A percentile compares a stretch with the other conserved stretches of the same genome.
These are phyloP conservation scores for Candida cerambycidarum DNA, from an alignment of 805 yeast species.

Conservation along the genomic window DNA sequence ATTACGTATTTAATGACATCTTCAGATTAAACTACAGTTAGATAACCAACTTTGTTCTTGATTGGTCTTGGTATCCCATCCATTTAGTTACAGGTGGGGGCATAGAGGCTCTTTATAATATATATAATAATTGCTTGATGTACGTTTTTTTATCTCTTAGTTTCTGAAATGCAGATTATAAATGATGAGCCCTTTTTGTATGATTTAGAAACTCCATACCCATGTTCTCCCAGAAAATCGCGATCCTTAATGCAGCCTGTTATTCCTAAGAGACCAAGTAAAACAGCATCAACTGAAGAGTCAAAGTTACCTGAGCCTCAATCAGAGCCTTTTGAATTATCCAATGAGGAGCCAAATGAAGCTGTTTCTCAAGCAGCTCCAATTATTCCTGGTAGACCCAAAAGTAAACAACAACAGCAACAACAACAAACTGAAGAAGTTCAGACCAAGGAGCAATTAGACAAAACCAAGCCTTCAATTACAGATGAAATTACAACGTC, in stretches of 20 bases:
- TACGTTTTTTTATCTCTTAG: too few species aligned
- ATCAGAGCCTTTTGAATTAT: background rate
- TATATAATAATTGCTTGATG: constrained; percentile 2
- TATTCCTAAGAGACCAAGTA: constrained; percentile 29
- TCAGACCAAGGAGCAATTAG: background rate
- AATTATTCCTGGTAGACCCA: constrained; percentile 5
- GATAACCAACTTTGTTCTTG: background rate
- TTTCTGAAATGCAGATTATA: too few species aligned
- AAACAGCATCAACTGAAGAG: constrained; percentile 8
- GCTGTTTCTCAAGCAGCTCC: background rate
- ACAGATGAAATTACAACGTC: too few species aligned
- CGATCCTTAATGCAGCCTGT: constrained; percentile 18
- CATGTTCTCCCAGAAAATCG: background rate
- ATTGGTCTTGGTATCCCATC: background rate
- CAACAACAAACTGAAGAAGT: constrained; percentile 1
- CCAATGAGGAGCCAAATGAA: background rate
- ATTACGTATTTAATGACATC: constrained; percentile 94
- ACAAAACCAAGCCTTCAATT: too few species aligned
- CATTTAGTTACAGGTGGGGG: background rate
- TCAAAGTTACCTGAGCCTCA: background rate
- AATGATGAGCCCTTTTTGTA: too few species aligned
- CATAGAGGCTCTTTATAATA: constrained; percentile 3
- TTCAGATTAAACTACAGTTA: constrained; percentile 90
- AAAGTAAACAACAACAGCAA: constrained; percentile 6
- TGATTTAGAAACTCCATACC: too few species aligned